Evolutionary conservation across 192 early-diverging fungal genomes (phyloP), one percentile per base, ranked within the genome.

Genomic region (Martensiomyces pterosporus): DNA sequence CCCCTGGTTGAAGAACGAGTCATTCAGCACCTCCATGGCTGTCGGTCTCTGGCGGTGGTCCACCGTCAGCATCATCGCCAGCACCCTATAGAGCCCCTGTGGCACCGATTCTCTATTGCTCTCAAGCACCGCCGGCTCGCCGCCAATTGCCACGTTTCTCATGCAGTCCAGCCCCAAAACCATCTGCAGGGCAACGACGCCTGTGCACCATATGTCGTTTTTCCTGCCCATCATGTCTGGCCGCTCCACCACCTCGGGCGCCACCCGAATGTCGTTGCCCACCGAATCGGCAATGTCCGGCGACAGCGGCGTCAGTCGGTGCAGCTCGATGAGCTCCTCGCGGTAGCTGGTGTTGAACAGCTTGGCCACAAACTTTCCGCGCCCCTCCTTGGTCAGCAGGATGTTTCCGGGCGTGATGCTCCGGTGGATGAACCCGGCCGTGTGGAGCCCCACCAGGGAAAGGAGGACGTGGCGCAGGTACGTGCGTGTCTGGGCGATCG

Each of bases 171-270:
- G 47, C 12, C 87, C 87, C 60, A 82, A 78, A 4, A 81, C 47
- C 87, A 90, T 90, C 39, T 85, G 81, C 32, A 88, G 50, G 13
- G 81, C 80, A 0, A 83, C 72, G 13, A 85, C 58, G 15, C 85
- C 86, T 0, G 80, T 64, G 34, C 81, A 84, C 81, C 83, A 90
- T 14, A 90, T 77, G 57, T 90, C 87, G 55, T 88, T 87, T 40
- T 87, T 87, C 39, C 80, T 55, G 12, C 78, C 81, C 45, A 83
- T 82, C 10, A 79, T 60, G 15, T 80, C 77, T 0, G 84, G 80
- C 3, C 75, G 52, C 18, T 85, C 82, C 17, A 77, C 61, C 10
- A 82, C 64, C 49, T 88, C 85, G 1, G 84, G 84, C 12, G 84
- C 74, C 7, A 76, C 67, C 49, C 82, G 60, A 9, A 63, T 60